These are phyloP conservation scores for Fusarium begoniae DNA, from an alignment of 2,329 filamentous ascomycete species.

Conservation along the genomic window DNA sequence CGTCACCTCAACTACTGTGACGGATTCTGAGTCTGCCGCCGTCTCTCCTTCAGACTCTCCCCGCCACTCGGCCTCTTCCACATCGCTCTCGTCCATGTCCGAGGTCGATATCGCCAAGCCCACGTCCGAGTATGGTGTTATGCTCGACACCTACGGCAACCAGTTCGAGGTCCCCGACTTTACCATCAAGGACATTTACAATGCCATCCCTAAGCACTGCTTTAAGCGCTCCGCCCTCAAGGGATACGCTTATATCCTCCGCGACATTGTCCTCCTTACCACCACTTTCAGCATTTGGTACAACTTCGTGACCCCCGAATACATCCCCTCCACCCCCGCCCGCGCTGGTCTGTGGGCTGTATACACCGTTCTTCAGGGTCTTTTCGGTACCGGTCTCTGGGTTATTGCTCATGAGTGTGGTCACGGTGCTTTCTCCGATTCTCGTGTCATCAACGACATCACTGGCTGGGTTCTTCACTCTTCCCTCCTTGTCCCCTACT, in stretches of 20 bases:
- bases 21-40: slow-evolving; percentile 62
- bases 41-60: slow-evolving; percentile 70
- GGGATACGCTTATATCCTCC: slow-evolving; percentile 83
- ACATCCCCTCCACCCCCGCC: slow-evolving; percentile 73
- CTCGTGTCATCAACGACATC: slow-evolving; percentile 87
- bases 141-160: slow-evolving; percentile 94
- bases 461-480: slow-evolving; percentile 95
- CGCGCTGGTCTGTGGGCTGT: slow-evolving; percentile 72
- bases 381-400: slow-evolving; percentile 95
- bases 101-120: slow-evolving; percentile 63
- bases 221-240: slow-evolving; percentile 83
- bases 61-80: slow-evolving; percentile 77
- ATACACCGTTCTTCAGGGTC: slow-evolving; percentile 84
- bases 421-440: slow-evolving; percentile 96
- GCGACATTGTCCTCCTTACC: slow-evolving; percentile 78
- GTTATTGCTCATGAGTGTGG: slow-evolving; percentile 98
- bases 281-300: slow-evolving; percentile 88
- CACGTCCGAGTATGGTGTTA: slow-evolving; percentile 63
- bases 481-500: slow-evolving; percentile 90
- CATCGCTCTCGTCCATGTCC: slow-evolving; percentile 89
- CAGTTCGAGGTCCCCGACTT: slow-evolving; percentile 93
- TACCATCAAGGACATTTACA: slow-evolving; percentile 96
- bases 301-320: slow-evolving; percentile 87
- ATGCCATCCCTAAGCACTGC: slow-evolving; percentile 98
- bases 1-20: slow-evolving; percentile 57